Base-by-base conservation (phyloP, 441 rosid species). In the Brassica balearica region DNA sequence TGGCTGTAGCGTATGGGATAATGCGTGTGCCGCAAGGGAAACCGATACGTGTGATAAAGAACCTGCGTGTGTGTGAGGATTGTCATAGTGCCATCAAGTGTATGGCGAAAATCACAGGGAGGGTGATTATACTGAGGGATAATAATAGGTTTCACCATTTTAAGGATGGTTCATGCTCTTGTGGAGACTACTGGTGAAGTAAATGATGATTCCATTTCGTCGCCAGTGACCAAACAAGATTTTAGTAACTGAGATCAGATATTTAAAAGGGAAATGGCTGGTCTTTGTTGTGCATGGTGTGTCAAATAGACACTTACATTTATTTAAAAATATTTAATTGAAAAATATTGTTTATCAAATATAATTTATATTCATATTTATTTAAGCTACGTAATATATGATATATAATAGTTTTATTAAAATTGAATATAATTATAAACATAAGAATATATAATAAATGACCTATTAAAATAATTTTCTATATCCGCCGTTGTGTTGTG, bases 11-110 rank as follows among this genome's bases (percentile, higher is more conserved):
- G 6, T 87, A 75, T 63, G 87, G 88, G 63, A 58, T 85, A 67
- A 80, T 85, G 71, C 83, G 71, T 62, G 69, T 81, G 36, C 69
- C 90, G 68, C 66, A 78, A 20, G 85, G 90, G 62, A 82, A 80
- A 79, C 84, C 87, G n/a, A 87, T 87, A 14, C 87, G 87, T 17
- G 88, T 85, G 81, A 85, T 87, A 2, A 87, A 85, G 79, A 87
- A 85, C 75, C 82, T 87, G 63, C 86, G 90, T 2, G 88, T 87
- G 60, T 87, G 88, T 56, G 84, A 84, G 71, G 88, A 87, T 65
- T 84, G 90, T 72, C 90, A 87, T 27, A 82, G 77, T 55, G 88
- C 87, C 62, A 85, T 87, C 71, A 85, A 87, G 71, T 78, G 41
- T 74, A 85, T 85, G 72, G 78, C 88, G 1, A 87, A 81, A 74